A percentile compares a stretch with the other conserved stretches of the same genome.
phyloP scores from a whole-genome alignment of 2,329 filamentous ascomycete genomes.

The Pseudogymnoascus sp. region DNA sequence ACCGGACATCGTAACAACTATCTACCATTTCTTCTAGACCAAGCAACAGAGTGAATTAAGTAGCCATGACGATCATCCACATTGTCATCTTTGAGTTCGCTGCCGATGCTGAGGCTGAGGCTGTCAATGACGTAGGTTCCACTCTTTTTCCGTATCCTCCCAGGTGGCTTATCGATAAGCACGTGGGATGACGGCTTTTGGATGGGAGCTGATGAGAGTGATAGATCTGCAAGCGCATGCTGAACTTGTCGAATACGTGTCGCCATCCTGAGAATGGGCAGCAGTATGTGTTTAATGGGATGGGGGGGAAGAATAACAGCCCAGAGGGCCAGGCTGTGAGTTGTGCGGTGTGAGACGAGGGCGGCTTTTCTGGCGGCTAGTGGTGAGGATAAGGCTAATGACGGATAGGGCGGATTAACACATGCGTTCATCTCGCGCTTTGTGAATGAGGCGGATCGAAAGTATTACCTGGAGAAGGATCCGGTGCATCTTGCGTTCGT shows the following conservation, averaged over 20 bases:
- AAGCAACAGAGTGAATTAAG: background rate
- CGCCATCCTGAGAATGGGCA: conserved; percentile 48
- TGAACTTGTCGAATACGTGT: conserved; percentile 49
- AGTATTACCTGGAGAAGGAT: conserved; percentile 60
- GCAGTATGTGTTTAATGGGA: conserved; percentile 50
- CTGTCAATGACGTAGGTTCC: conserved; percentile 47
- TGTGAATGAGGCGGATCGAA: conserved; percentile 50
- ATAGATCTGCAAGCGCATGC: conserved; percentile 48
- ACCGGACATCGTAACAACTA: background rate
- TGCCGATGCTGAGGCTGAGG: conserved; percentile 36
- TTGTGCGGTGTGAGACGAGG: background rate
- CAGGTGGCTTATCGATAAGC: conserved; percentile 1
- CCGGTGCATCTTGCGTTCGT: conserved; percentile 54
- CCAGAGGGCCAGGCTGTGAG: conserved; percentile 51
- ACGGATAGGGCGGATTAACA: conserved; percentile 48
- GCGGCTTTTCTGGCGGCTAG: no score
- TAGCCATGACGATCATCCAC: conserved; percentile 54
- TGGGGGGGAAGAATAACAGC: conserved; percentile 54
- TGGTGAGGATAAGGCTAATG: background rate
- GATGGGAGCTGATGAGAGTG: conserved; percentile 1
- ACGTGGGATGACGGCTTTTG: background rate
- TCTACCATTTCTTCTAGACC: background rate
- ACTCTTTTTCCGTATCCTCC: background rate
- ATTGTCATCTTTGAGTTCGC: conserved; percentile 63
- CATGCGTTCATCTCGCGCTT: conserved; percentile 66